phyloP scores from a whole-genome alignment of 306 rosid species.

The Dalbergia oliveri region DNA sequence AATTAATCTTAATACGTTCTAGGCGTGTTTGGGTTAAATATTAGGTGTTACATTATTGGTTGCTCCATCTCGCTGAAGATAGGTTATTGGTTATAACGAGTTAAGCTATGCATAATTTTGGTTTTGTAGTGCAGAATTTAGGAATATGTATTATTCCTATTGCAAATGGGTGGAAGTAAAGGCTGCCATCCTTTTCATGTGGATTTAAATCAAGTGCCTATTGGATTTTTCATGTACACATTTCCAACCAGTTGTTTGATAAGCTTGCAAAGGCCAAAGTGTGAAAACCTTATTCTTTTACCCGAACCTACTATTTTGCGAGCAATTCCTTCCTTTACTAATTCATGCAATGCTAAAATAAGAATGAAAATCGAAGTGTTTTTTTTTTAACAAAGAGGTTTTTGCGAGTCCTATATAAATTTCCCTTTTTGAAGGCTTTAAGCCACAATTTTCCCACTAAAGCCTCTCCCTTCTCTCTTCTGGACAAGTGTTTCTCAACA shows the following conservation, averaged over 20 bases:
- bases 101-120: no score
- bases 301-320: neutral
- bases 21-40: no score
- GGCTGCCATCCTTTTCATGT: slow-evolving; percentile 30
- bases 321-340: neutral
- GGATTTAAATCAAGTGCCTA: slow-evolving; percentile 16
- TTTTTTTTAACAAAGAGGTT: neutral
- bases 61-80: no score
- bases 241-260: slow-evolving; percentile 10
- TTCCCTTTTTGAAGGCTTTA: slow-evolving; percentile 9
- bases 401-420: neutral
- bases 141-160: slow-evolving; percentile 48
- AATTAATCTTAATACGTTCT: no score
- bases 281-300: slow-evolving; percentile 14
- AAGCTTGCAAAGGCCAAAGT: slow-evolving; percentile 37
- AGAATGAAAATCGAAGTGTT: neutral
- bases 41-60: no score
- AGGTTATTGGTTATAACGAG: no score
- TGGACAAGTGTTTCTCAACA: no score
- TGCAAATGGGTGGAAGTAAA: slow-evolving; percentile 47
- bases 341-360: neutral
- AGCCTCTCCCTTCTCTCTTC: slow-evolving; percentile 4
- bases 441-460: slow-evolving; percentile 21
- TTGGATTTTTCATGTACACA: slow-evolving; percentile 15
- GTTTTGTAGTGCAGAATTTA: no score